Base-by-base conservation (phyloP, 805 yeast genomes). In the Groenewaldozyma salmanticensis region DNA sequence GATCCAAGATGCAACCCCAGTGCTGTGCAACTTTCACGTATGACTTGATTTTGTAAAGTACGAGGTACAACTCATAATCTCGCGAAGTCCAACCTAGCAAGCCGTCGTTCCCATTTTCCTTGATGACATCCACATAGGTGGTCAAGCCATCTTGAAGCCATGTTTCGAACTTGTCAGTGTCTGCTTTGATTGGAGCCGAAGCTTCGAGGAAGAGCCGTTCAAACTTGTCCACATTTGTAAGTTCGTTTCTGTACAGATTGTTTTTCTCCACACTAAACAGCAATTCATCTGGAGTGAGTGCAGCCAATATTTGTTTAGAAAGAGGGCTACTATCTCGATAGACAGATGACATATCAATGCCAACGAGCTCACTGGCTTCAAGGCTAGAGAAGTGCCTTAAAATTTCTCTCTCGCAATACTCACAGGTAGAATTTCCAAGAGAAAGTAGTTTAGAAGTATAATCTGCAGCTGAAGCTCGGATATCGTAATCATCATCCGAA, bases 201-300 rank as follows among this genome's bases (percentile, higher is more conserved):
- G 5, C 13, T 4, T 9, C 15, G 16, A 31, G 5, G 19, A 5
- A n/a, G 7, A n/a, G 13, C 7, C 11, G 19, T 11, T 29, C 13
- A 20, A 49, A 35, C 27, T 50, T 45, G 13, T 34, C 44, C 13
- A 49, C 22, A 4, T 32, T 57, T 27, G 61, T 64, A 5, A 69
- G 54, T 11, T 67, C 70, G 52, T 78, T 75, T 49, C 77, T 66
- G 59, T 77, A 83, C 31, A 81, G 70, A 49, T 85, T 84, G 41
- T 70, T 73, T 50, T 74, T 75, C 53, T 86, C 96, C 4, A 70
- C 60, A 4, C 76, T 75, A 57, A 85, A 86, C 32, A 86, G 55
- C 2, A 67, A 62, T 16, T 64, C 59, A 17, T 59, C 64, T 4
- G 47, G 42, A 5, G 42, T 24, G 1, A 50, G 22, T 4, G 59